phyloP scores from a whole-genome alignment of 805 yeast species.

The Torulaspora indica region DNA sequence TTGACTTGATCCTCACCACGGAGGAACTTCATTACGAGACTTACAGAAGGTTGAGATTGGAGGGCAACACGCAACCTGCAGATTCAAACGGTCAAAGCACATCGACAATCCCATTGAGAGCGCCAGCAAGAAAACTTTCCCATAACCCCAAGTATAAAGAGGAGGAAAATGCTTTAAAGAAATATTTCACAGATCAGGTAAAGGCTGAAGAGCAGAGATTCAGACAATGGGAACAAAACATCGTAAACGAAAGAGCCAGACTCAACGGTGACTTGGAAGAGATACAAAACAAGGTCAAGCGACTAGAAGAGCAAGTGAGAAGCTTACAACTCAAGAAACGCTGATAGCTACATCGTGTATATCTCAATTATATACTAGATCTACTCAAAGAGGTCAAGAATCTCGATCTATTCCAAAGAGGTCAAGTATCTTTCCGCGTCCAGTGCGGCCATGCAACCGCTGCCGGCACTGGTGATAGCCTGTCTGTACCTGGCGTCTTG shows the following conservation, averaged over 20 bases:
- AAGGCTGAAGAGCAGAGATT: conserved; percentile 95
- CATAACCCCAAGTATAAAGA: conserved; percentile 93
- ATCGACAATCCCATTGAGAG: conserved; percentile 34
- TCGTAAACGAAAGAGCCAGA: conserved; percentile 90
- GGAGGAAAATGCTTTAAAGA: conserved; percentile 90
- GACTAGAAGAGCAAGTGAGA: conserved; percentile 71
- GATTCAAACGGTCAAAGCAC: conserved; percentile 28
- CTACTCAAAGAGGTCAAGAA: conserved; percentile 58
- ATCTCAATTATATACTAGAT: conserved; percentile 3
- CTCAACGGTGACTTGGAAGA: conserved; percentile 90
- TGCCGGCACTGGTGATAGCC: conserved; percentile 99
- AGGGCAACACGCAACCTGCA: conserved; percentile 38
- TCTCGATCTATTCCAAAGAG: conserved; percentile 49
- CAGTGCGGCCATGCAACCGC: conserved; percentile 99
- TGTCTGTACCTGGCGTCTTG: conserved; percentile 97
- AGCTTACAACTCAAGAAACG: conserved; percentile 52
- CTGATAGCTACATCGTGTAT: conserved; percentile 16
- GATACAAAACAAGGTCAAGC: conserved; percentile 70
- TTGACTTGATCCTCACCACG: conserved; percentile 75
- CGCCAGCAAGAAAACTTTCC: conserved; percentile 47
- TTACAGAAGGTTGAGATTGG: conserved; percentile 69
- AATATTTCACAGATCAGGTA: conserved; percentile 93
- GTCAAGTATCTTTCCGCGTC: conserved; percentile 84
- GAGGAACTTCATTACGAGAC: conserved; percentile 77
- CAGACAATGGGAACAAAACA: conserved; percentile 97